Conservation (phyloP, 2,329 filamentous ascomycete species). For the Grosmannia serpens region DNA sequence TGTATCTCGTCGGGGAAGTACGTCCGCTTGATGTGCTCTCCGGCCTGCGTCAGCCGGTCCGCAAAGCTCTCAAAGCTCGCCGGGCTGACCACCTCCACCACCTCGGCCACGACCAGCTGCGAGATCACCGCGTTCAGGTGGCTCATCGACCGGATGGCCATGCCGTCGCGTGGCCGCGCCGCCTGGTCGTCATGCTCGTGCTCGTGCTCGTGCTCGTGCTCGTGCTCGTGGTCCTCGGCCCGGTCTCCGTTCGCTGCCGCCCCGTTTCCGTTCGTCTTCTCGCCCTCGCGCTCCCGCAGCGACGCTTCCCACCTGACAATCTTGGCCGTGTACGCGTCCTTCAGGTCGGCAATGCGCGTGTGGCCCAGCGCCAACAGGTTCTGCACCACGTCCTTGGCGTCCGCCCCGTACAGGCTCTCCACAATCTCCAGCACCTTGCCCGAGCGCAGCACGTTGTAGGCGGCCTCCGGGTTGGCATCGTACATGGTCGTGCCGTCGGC, state of each 20-base stretch:
- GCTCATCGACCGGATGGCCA: slow-evolving; percentile 30
- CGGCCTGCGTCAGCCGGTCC: slow-evolving; percentile 50
- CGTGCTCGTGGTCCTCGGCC: background rate
- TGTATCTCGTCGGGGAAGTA: slow-evolving; percentile 41
- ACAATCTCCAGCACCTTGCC: slow-evolving; percentile 73
- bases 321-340: slow-evolving; percentile 43
- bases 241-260: background rate
- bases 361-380: slow-evolving; percentile 69
- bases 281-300: background rate
- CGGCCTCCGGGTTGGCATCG: slow-evolving; percentile 68
- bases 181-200: background rate
- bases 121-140: slow-evolving; percentile 40
- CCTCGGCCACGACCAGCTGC: slow-evolving; percentile 50
- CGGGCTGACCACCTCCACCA: slow-evolving; percentile 52
- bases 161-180: background rate
- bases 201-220: background rate
- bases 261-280: background rate
- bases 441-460: slow-evolving; percentile 70
- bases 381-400: slow-evolving; percentile 62
- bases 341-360: slow-evolving; percentile 58
- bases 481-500: slow-evolving; percentile 50
- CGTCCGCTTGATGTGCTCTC: slow-evolving; percentile 46
- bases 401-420: slow-evolving; percentile 60
- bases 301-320: slow-evolving; percentile 16
- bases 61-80: slow-evolving; percentile 48